Evolutionary conservation across 768 basidiomycete species (phyloP), one percentile per base, ranked within the genome.

Genomic region (Cantharellus anzutake): DNA sequence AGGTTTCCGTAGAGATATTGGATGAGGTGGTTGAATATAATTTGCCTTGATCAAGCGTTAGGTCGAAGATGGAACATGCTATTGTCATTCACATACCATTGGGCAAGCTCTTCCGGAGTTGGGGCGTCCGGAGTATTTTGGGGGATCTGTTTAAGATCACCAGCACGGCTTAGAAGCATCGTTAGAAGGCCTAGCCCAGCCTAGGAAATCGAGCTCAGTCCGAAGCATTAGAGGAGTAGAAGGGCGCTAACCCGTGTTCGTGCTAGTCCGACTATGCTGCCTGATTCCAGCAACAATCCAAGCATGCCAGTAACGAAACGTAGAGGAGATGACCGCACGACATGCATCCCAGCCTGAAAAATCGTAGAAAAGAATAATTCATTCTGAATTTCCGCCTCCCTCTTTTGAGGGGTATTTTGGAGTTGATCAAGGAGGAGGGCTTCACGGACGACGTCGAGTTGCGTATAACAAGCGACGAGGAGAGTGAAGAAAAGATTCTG

Each of bases 401-500:
- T 72, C 52, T 78, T 77, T 64, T 81, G 81, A 2, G 71, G 65
- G 3, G 78, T 78, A 63, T 86, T 81, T 62, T 84, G 76, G 0
- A 79, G 66, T 1, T 76, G 71, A 68, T 86, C 94, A 41, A 86
- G 78, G 16, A 84, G 62, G 42, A 80, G 79, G 2, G 91, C 86
- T 57, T 87, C 74, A 64, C 76, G 76, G 56, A 98, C 83, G 16
- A 98, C 90, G 68, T 97, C 94, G 60, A 98, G 76, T 69, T 97
- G 92, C 61, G 79, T 80, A 73, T 97, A 98, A 67, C 90, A 94
- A 0, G 93, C 93, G 55, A 96, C 83, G 41, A 98, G 78, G 35
- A 98, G 81, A 1, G 92, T 96, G 48, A 97, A 73, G 35, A 97
- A 73, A 3, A 88, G 91, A 42, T 90, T 78, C 77, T 89, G 83